Base-by-base conservation (phyloP, 371 early-diverging fungal genomes). In the Mortierella sp. region DNA sequence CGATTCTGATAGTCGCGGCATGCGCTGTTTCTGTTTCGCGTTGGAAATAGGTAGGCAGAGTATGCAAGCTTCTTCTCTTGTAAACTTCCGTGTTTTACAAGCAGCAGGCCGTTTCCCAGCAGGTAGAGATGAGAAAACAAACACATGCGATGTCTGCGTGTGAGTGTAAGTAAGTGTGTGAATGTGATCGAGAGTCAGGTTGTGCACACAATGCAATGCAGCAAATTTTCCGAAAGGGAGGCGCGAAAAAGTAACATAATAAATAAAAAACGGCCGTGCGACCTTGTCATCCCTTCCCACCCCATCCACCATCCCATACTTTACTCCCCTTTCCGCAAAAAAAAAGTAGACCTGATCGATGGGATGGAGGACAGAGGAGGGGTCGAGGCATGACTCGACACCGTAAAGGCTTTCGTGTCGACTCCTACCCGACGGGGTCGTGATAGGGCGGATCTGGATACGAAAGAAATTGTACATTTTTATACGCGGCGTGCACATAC, bases 281-380 rank as follows among this genome's bases (percentile, higher is more conserved):
- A 60, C 31, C 60, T 60, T 60, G 60, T 60, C 60, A 60, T 14
- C 60, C 60, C 60, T 31, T 60, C 60, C 60, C 60, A 60, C 31
- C 60, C 19, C n/a, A 60, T 16, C 16, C n/a, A n/a, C 60, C 31
- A 6, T 14, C 60, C 31, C 13, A 60, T 60, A 6, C 19, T 54
- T 11, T 60, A 16, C 28, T 60, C 5, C 14, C 24, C 24, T 16
- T 48, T 48, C 50, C 54, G n/a, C 31, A 11, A 3, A 31, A 31
- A 14, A 28, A 28, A 26, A n/a, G n/a, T 31, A 14, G 5, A 38
- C 42, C 1, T 38, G 5, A 38, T 38, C 48, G 9, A 48, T 48
- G 60, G 31, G 31, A 16, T 31, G 31, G 58, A 38, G 42, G 42
- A 38, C 42, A 38, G 5, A 38, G 58, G 58, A 57, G n/a, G 13